phyloP scores from a whole-genome alignment of 176 grass and related monocot genomes.

The Avena eriantha region DNA sequence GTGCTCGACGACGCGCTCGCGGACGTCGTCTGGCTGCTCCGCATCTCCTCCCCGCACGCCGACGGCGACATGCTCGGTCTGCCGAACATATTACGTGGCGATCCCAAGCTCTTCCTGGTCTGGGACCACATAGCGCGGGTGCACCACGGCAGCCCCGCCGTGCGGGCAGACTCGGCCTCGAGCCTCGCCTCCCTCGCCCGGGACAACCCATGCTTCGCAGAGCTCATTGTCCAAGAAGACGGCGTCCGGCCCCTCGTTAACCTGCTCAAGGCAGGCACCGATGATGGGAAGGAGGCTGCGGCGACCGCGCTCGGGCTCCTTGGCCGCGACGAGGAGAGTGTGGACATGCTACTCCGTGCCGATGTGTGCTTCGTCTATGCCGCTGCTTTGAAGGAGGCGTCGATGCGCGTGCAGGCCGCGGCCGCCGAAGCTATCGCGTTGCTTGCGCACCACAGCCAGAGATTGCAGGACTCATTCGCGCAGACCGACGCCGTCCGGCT shows the following conservation, averaged over 20 bases:
- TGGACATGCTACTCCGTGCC: slow-evolving; percentile 49
- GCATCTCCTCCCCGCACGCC: slow-evolving; percentile 58
- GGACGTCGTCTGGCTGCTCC: slow-evolving; percentile 85
- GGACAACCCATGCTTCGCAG: slow-evolving; percentile 70
- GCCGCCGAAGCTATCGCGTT: slow-evolving; percentile 68
- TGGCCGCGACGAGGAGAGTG: slow-evolving; percentile 68
- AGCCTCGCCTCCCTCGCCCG: slow-evolving; percentile 67
- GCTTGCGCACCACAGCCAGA: slow-evolving; percentile 56
- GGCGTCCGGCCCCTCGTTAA: slow-evolving; percentile 78
- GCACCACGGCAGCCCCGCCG: slow-evolving; percentile 51
- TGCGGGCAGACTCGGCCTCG: slow-evolving; percentile 58
- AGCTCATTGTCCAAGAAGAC: slow-evolving; percentile 85
- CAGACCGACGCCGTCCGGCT: slow-evolving; percentile 68
- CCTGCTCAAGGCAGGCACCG: slow-evolving; percentile 75
- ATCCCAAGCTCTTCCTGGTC: slow-evolving; percentile 67
- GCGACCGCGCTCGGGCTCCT: slow-evolving; percentile 68
- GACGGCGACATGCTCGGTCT: slow-evolving; percentile 58
- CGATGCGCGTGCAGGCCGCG: slow-evolving; percentile 74
- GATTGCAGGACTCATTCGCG: slow-evolving; percentile 68
- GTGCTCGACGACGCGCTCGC: slow-evolving; percentile 74
- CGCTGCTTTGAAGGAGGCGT: slow-evolving; percentile 67
- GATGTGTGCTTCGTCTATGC: slow-evolving; percentile 74
- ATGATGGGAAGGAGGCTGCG: slow-evolving; percentile 67
- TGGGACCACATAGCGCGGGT: slow-evolving; percentile 77
- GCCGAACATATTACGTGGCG: slow-evolving; percentile 65